Evolutionary conservation across 495 filamentous ascomycete species (phyloP).

Genomic region (Sphaerosporella brunnea): DNA sequence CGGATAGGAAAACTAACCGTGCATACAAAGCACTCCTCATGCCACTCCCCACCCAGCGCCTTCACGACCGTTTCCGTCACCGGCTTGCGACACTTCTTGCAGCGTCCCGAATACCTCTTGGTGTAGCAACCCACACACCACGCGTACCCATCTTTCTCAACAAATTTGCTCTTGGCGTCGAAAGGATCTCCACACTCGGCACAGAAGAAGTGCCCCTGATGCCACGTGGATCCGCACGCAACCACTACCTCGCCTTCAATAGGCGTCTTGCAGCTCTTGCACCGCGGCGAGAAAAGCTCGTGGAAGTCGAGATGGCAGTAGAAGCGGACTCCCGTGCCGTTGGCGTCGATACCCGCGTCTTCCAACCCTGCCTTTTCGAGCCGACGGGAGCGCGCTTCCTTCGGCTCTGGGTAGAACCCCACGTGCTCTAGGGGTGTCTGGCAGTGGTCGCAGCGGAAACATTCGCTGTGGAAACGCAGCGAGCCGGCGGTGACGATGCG

Average conservation of each 20-base stretch:
- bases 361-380: conserved; percentile 42
- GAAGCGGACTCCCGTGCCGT: conserved; percentile 53
- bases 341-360: conserved; percentile 28
- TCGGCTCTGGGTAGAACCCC: conserved; percentile 86
- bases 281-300: conserved; percentile 78
- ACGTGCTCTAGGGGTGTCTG: conserved; percentile 77
- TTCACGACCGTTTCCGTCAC: conserved; percentile 73
- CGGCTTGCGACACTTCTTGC: conserved; percentile 63
- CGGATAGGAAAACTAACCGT: conserved; percentile 22
- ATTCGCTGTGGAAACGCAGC: conserved; percentile 74
- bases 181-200: conserved; percentile 78
- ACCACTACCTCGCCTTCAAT: conserved; percentile 92
- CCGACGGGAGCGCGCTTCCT: conserved; percentile 46
- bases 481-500: conserved; percentile 70
- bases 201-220: conserved; percentile 97
- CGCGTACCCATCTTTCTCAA: conserved; percentile 97
- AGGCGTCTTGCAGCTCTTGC: conserved; percentile 94
- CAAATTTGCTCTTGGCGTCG: conserved; percentile 30
- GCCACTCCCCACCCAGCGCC: conserved; percentile 86
- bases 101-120: conserved; percentile 73
- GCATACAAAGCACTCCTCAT: conserved; percentile 78
- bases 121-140: conserved; percentile 94
- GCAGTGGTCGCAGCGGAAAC: conserved; percentile 81
- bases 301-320: conserved; percentile 98
- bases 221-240: conserved; percentile 85